Conservation (phyloP, 176 grass and related monocot genomes). For the Poa annua region DNA sequence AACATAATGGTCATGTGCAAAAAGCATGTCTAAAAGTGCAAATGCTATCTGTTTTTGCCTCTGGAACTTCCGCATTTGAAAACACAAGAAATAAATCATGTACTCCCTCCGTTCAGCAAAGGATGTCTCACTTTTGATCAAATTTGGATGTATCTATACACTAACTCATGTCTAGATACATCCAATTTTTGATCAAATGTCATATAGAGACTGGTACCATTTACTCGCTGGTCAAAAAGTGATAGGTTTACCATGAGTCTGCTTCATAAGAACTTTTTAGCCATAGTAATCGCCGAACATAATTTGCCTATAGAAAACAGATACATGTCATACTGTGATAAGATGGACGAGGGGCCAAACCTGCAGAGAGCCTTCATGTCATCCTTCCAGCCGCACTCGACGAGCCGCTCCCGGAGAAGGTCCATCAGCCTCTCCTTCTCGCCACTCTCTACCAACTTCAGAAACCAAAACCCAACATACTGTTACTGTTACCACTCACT, state of each 20-base stretch:
- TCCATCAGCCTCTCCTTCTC: slow-evolving; percentile 99
- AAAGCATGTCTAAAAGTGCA: background rate
- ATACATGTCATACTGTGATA: slow-evolving; percentile 1
- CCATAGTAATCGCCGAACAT: background rate
- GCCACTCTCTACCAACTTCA: slow-evolving; percentile 95
- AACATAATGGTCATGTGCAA: background rate
- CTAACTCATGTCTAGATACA: too few species aligned
- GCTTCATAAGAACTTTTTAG: background rate
- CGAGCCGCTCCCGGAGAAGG: slow-evolving; percentile 89
- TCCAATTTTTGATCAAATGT: too few species aligned
- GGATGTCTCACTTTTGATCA: too few species aligned
- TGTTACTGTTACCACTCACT: slow-evolving; percentile 8
- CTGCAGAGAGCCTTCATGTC: slow-evolving; percentile 99
- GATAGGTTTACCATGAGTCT: background rate
- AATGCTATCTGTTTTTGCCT: background rate
- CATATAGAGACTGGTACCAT: too few species aligned
- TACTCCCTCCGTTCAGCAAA: too few species aligned
- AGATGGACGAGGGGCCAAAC: slow-evolving; percentile 49
- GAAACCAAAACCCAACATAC: slow-evolving; percentile 46
- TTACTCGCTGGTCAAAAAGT: background rate
- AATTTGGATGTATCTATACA: too few species aligned
- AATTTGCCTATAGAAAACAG: background rate
- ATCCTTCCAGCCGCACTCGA: slow-evolving; percentile 96
- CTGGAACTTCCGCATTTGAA: too few species aligned
- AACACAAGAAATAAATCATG: too few species aligned